Conservation (phyloP, 306 rosid genomes). For the Senna siamea region DNA sequence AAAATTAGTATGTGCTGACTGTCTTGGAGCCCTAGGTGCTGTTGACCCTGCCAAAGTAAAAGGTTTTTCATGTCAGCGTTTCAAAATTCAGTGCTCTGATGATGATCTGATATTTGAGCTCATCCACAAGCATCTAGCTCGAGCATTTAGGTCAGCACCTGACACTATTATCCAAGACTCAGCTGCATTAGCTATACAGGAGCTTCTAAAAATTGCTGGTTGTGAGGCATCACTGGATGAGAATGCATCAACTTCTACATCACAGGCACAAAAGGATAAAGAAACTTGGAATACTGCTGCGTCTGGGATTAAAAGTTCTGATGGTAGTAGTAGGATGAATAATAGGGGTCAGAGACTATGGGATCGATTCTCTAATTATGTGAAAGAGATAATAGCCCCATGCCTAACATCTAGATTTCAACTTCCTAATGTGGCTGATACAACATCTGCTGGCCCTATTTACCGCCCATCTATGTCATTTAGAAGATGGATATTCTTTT, state of each 20-base stretch:
- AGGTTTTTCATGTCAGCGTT: conserved; percentile 74
- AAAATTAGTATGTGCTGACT: conserved; percentile 96
- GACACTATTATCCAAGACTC: conserved; percentile 95
- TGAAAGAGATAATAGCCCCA: conserved; percentile 96
- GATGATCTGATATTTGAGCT: conserved; percentile 95
- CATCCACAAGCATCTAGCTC: conserved; percentile 92
- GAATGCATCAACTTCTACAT: conserved; percentile 61
- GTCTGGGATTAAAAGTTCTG: conserved; percentile 43
- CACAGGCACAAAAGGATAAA: conserved; percentile 49
- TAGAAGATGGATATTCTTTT: conserved; percentile 85
- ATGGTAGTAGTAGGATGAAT: conserved; percentile 54
- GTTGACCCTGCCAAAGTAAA: conserved; percentile 97
- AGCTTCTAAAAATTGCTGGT: conserved; percentile 94
- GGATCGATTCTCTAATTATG: conserved; percentile 92
- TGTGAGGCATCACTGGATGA: conserved; percentile 89
- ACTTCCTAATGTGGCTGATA: conserved; percentile 75
- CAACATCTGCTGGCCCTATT: conserved; percentile 69
- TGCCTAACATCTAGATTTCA: conserved; percentile 94
- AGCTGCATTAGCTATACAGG: conserved; percentile 97
- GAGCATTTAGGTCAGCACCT: conserved; percentile 96
- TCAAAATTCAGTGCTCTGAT: conserved; percentile 94
- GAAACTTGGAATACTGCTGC: conserved; percentile 38
- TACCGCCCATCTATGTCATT: conserved; percentile 82
- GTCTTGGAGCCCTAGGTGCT: conserved; percentile 96
- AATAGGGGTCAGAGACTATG: conserved; percentile 92